Base-by-base conservation (phyloP, 805 yeast species). In the Starmerella stellata region DNA sequence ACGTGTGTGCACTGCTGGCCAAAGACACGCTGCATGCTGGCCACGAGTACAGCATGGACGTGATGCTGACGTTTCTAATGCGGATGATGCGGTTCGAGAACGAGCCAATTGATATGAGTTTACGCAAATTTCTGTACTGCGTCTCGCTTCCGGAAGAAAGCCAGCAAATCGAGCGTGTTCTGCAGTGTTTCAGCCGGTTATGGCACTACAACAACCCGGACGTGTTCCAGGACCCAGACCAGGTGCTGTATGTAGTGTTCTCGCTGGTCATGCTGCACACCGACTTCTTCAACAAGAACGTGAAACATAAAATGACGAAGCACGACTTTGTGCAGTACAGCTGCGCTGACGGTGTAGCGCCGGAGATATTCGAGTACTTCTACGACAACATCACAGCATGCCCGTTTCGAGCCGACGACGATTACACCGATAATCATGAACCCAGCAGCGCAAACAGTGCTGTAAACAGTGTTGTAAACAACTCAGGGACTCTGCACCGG, bases 191-290 rank as follows among this genome's bases (percentile, higher is more conserved):
- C 54, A 67, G 78, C 8, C 52, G 50, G 21, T 62, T 67, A 19
- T 78, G 72, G 53, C 64, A 63, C 42, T 51, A 56, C 21, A 64
- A 59, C 39, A 67, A 69, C 43, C 60, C 61, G 0, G 51, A 50
- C 7, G 37, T 62, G 9, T 67, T 61, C 25, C 37, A 51, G n/a
- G 52, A 54, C 15, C 47, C 48, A 1, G 78, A 75, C 40, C 71
- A 72, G 32, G 70, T 76, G 7, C 75, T 76, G 49, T 69, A 75
- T 35, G 51, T 76, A 11, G 64, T 73, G 1, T 78, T 74, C 49
- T 73, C 82, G 2, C 54, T 78, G 31, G 62, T 78, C 34, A 73
- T 78, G 65, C 58, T 78, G 24, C 87, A 78, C 51, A 78, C 90
- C 0, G 90, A 78, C 51, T 67, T 62, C 41, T 78, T 74, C 59